phyloP scores from a whole-genome alignment of 2,329 filamentous ascomycete species.

The Beauveria medogensis region DNA sequence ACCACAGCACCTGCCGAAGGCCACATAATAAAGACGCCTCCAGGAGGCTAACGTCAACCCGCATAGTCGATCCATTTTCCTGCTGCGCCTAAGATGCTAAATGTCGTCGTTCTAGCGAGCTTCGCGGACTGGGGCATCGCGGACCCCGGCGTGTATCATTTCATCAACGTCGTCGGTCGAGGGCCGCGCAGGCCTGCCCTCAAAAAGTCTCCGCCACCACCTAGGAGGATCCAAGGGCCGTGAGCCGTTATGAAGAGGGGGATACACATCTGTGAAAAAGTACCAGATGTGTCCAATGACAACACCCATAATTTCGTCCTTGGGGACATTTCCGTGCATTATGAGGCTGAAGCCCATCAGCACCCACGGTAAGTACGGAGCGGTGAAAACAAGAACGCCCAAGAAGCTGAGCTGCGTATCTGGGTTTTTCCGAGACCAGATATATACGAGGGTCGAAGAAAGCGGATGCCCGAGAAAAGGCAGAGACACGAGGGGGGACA shows the following conservation, averaged over 20 bases:
- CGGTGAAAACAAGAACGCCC: conserved; percentile 82
- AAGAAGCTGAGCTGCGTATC: conserved; percentile 85
- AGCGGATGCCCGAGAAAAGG: conserved; percentile 91
- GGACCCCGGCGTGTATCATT: conserved; percentile 1
- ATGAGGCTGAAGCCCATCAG: conserved; percentile 86
- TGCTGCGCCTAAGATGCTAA: neutral
- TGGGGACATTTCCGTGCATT: conserved; percentile 82
- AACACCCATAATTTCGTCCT: conserved; percentile 93
- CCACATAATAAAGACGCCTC: too few species aligned
- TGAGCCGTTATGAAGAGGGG: conserved; percentile 75
- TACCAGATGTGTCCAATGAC: conserved; percentile 96
- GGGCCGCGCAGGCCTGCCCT: conserved; percentile 41
- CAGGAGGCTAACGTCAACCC: neutral
- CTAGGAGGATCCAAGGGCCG: conserved; percentile 79
- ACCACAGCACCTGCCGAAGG: too few species aligned
- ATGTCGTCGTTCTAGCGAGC: neutral
- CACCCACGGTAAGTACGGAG: conserved; percentile 93
- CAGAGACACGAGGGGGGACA: conserved; percentile 84
- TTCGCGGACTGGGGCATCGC: conserved; percentile 3
- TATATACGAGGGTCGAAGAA: conserved; percentile 90
- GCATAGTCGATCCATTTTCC: neutral
- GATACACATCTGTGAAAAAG: conserved; percentile 96
- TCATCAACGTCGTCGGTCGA: conserved; percentile 33
- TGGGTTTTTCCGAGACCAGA: conserved; percentile 93
- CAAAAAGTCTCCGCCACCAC: conserved; percentile 87